Base-by-base conservation (phyloP, 768 basidiomycete genomes). In the Sistotremastrum suecicum region DNA sequence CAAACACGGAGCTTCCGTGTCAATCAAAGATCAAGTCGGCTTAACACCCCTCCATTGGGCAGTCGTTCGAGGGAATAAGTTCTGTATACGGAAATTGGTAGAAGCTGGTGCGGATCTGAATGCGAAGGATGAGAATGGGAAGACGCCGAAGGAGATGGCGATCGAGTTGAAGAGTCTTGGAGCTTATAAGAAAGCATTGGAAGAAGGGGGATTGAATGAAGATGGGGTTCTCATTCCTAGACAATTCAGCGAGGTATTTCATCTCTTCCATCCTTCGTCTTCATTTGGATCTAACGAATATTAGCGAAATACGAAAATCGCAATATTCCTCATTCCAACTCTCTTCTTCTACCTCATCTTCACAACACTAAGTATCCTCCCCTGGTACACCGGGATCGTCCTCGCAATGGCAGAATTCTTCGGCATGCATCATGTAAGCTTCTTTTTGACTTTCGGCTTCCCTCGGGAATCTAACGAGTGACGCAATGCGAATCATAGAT, bases 21-120 rank as follows among this genome's bases (percentile, higher is more conserved):
- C 78, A 48, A 61, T 80, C 8, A 73, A 74, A 34, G 95, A 98
- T 58, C 80, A 87, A 54, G 64, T 74, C 0, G 92, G 90, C 0
- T 71, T 99, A 43, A 73, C 88, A 1, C 86, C 94, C 2, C 68
- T 99, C 34, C 95, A 99, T 57, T 98, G 95, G 95, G 92, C 90
- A 2, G 92, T 92, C 33, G 94, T 98, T 4, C 75, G 91, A 46
- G 95, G 91, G n/a, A 94, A 91, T 59, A 71, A 81, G 49, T 70
- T 80, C 41, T 85, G 85, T 56, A 94, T 99, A 42, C 73, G 84
- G 39, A 73, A 82, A 41, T 66, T 99, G 10, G 61, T 95, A 12
- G 86, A 91, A 56, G 84, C 83, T 37, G 94, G 90, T 0, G 86
- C 80, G 1, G 87, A 89, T 57, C 63, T 94, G 20, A 70, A 68